A percentile compares a stretch with the other conserved stretches of the same genome.
phyloP scores from a whole-genome alignment of 2,329 filamentous ascomycete species.

The Phyllosticta capitalensis region DNA sequence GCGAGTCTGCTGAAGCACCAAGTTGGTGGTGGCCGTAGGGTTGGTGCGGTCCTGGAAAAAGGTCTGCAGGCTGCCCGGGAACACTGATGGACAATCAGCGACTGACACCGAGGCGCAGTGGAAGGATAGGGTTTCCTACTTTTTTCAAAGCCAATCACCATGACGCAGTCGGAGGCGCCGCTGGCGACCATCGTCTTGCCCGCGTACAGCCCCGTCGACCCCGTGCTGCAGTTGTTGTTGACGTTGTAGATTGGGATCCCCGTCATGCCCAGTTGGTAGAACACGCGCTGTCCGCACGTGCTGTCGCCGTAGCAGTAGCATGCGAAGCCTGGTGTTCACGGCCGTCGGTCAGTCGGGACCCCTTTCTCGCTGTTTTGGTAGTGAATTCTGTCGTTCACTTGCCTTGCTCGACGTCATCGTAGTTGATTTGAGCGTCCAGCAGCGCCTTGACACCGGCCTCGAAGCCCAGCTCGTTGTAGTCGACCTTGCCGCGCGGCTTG shows the following conservation, averaged over 20 bases:
- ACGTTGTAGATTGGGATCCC: slow-evolving; percentile 94
- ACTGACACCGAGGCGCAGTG: too few species aligned
- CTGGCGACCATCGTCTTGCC: slow-evolving; percentile 68
- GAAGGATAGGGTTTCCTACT: slow-evolving; percentile 27
- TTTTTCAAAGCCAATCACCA: slow-evolving; percentile 96
- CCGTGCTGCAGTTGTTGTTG: slow-evolving; percentile 97
- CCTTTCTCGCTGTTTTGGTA: too few species aligned
- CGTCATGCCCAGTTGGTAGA: slow-evolving; percentile 98
- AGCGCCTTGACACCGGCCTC: slow-evolving; percentile 86
- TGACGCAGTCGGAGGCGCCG: slow-evolving; percentile 75
- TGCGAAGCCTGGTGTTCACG: slow-evolving; percentile 47
- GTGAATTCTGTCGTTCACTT: neutral
- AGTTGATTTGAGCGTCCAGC: slow-evolving; percentile 77
- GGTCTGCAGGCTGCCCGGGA: slow-evolving; percentile 71
- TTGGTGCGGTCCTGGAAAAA: slow-evolving; percentile 80
- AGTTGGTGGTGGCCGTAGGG: slow-evolving; percentile 60
- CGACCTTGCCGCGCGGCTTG: slow-evolving; percentile 87
- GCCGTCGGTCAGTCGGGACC: neutral
- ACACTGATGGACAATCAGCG: slow-evolving; percentile 42
- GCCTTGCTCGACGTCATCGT: slow-evolving; percentile 91
- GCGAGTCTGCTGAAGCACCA: slow-evolving; percentile 76
- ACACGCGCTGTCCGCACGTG: slow-evolving; percentile 90
- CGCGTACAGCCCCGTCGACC: slow-evolving; percentile 83
- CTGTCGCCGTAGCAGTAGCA: slow-evolving; percentile 98
- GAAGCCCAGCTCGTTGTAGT: slow-evolving; percentile 90